These are phyloP conservation scores for Mrakia frigida DNA, from an alignment of 768 basidiomycete genomes.

Conservation along the genomic window DNA sequence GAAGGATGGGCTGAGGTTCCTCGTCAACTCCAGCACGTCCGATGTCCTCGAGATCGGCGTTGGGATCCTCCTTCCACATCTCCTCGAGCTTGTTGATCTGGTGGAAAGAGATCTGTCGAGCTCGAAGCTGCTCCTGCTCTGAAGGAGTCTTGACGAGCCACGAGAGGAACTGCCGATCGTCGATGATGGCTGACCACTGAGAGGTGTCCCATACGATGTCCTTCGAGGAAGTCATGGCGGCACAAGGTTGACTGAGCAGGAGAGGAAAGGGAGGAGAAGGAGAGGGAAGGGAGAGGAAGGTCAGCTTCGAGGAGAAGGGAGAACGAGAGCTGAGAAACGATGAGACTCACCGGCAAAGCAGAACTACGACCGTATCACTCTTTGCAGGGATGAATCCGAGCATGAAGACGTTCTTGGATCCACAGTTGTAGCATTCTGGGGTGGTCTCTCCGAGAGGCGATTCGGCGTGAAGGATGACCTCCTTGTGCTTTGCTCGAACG, in stretches of 20 bases:
- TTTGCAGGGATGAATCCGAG: slow-evolving; percentile 99
- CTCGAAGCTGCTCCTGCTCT: slow-evolving; percentile 91
- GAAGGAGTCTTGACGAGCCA: slow-evolving; percentile 98
- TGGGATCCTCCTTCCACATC: slow-evolving; percentile 92
- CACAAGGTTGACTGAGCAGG: slow-evolving; percentile 80
- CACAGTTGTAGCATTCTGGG: slow-evolving; percentile 98
- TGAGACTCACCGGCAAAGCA: slow-evolving; percentile 78
- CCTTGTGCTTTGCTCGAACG: slow-evolving; percentile 98
- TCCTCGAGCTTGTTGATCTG: slow-evolving; percentile 98
- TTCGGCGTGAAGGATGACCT: slow-evolving; percentile 92
- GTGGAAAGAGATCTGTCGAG: slow-evolving; percentile 91
- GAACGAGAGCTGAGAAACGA: neutral
- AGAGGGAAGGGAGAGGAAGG: slow-evolving; percentile 2
- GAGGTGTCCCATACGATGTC: slow-evolving; percentile 98
- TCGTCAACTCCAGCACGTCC: slow-evolving; percentile 97
- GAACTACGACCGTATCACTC: slow-evolving; percentile 95
- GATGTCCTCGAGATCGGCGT: slow-evolving; percentile 89
- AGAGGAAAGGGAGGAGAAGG: neutral
- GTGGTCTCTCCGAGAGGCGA: slow-evolving; percentile 94
- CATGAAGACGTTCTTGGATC: slow-evolving; percentile 99
- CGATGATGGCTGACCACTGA: slow-evolving; percentile 96
- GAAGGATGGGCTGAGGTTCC: slow-evolving; percentile 84
- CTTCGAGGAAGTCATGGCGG: slow-evolving; percentile 76
- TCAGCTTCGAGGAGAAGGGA: neutral
- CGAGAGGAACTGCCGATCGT: slow-evolving; percentile 96